Evolutionary conservation across 2,329 filamentous ascomycete species (phyloP).

Genomic region (Fusarium palustre): DNA sequence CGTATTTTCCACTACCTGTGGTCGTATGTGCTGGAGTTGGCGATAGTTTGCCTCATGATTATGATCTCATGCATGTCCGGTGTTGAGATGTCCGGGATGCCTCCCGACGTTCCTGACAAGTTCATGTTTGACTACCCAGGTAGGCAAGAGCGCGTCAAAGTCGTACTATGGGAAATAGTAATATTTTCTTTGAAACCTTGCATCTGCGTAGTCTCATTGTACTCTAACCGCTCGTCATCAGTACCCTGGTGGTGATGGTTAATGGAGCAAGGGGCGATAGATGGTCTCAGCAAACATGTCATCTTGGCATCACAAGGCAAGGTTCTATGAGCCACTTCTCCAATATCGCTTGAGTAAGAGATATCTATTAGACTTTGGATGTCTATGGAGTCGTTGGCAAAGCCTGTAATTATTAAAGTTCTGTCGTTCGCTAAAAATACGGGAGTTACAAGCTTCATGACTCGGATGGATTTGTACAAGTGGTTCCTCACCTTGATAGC

Average conservation of each 20-base stretch:
- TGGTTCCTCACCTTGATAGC: background rate
- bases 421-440: background rate
- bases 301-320: constrained; percentile 2
- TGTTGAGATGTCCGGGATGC: constrained; percentile 2
- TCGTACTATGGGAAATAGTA: background rate
- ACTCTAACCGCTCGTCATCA: background rate
- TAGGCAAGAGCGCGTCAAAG: background rate
- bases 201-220: background rate
- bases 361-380: background rate
- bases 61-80: background rate
- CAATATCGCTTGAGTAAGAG: background rate
- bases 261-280: constrained; percentile 1
- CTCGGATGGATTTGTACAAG: background rate
- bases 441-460: constrained; percentile 4
- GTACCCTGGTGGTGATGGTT: background rate
- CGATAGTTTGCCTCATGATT: constrained; percentile 1
- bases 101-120: constrained; percentile 23
- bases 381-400: background rate
- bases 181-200: background rate
- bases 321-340: background rate
- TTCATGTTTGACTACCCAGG: background rate
- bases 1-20: constrained; percentile 42
- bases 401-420: background rate
- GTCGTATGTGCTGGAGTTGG: constrained; percentile 27
- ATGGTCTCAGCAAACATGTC: constrained; percentile 5